phyloP scores from a whole-genome alignment of 495 filamentous ascomycete genomes.

The Bombardia bombarda region DNA sequence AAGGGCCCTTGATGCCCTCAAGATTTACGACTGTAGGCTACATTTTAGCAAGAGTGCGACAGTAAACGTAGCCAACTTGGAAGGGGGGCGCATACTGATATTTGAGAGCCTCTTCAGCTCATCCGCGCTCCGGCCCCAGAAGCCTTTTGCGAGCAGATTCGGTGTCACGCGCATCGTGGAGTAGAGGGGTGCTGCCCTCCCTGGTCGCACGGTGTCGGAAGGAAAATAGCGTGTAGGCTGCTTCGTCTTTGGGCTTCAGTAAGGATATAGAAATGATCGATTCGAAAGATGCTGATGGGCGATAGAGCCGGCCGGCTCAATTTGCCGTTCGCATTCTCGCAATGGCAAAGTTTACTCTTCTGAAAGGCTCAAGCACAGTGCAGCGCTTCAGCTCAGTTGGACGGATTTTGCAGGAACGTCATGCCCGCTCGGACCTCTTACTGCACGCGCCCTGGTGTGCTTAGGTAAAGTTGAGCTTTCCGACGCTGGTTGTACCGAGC shows the following conservation, averaged over 20 bases:
- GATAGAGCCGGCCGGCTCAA: neutral
- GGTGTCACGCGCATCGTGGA: conserved; percentile 36
- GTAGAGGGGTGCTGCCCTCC: neutral
- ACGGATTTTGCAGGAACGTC: too few species aligned
- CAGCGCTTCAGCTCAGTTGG: too few species aligned
- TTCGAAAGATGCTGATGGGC: neutral
- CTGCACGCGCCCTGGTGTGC: too few species aligned
- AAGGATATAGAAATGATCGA: too few species aligned
- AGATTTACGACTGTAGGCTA: conserved; percentile 29
- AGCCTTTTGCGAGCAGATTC: conserved; percentile 31
- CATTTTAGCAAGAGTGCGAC: neutral
- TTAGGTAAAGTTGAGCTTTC: too few species aligned
- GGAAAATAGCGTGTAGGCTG: too few species aligned
- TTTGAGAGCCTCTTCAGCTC: conserved; percentile 39
- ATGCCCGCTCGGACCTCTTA: too few species aligned
- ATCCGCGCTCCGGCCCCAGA: conserved; percentile 36
- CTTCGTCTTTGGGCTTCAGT: too few species aligned
- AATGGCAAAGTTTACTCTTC: neutral
- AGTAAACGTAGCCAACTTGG: neutral
- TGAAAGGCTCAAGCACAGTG: too few species aligned
- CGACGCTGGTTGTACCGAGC: too few species aligned
- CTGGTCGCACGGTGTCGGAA: too few species aligned
- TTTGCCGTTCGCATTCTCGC: neutral
- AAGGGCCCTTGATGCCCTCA: conserved; percentile 48
- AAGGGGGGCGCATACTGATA: conserved; percentile 25